A percentile compares a stretch with the other conserved stretches of the same genome.
Evolutionary conservation across 495 filamentous ascomycete genomes (phyloP).

Genomic region (Tuber brumale): DNA sequence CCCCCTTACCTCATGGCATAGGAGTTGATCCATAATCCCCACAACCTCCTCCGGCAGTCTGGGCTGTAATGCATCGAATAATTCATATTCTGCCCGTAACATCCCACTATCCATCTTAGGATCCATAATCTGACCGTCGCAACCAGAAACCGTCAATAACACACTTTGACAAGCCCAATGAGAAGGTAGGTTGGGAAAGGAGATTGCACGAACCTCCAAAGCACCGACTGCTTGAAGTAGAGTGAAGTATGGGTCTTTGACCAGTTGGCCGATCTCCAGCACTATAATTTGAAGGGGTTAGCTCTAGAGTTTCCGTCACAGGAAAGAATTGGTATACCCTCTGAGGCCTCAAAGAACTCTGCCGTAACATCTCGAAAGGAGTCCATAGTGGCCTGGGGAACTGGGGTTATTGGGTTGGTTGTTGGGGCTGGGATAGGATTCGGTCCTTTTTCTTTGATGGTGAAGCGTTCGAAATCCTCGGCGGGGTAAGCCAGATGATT

Average conservation of each 20-base stretch:
- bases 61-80: conserved; percentile 48
- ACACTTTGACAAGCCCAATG: neutral
- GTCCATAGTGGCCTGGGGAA: conserved; percentile 23
- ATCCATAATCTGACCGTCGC: conserved; percentile 75
- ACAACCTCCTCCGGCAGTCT: conserved; percentile 69
- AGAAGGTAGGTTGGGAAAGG: neutral
- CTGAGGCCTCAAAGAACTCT: conserved; percentile 63
- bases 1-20: conserved; percentile 71
- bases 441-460: conserved; percentile 23
- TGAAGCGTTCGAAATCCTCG: conserved; percentile 30
- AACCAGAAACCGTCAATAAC: conserved; percentile 9
- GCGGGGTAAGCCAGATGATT: conserved; percentile 32
- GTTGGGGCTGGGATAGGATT: conserved; percentile 34
- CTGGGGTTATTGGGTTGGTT: conserved; percentile 45
- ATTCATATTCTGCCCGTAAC: conserved; percentile 77
- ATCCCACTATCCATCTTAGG: conserved; percentile 96
- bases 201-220: conserved; percentile 63
- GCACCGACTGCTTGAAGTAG: conserved; percentile 91
- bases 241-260: conserved; percentile 91
- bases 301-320: conserved; percentile 2
- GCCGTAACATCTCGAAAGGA: conserved; percentile 61
- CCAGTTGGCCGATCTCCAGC: conserved; percentile 68
- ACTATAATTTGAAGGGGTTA: conserved; percentile 47
- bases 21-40: conserved; percentile 88
- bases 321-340: conserved; percentile 50